These are phyloP conservation scores for Leccinum pallidistipes DNA, from an alignment of 1,284 basidiomycete genomes.

Conservation along the genomic window DNA sequence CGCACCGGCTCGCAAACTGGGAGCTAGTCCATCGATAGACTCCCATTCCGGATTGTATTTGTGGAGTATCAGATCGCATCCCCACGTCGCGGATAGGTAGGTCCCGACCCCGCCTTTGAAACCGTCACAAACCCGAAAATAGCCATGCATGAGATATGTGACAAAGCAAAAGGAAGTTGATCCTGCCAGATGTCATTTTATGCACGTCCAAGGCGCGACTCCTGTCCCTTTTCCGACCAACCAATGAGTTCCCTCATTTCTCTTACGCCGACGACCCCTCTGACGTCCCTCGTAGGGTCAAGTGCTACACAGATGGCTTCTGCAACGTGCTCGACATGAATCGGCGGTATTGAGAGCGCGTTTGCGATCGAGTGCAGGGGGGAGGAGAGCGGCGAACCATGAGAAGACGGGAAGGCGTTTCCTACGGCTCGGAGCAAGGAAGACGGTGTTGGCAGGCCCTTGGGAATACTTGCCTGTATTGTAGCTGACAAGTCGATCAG, in stretches of 20 bases:
- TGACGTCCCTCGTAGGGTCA: slow-evolving; percentile 46
- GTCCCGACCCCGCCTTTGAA: slow-evolving; percentile 17
- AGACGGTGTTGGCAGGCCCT: slow-evolving; percentile 63
- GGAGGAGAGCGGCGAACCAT: slow-evolving; percentile 39
- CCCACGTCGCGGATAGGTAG: slow-evolving; percentile 27
- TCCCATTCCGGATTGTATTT: slow-evolving; percentile 8
- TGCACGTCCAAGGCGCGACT: slow-evolving; percentile 14
- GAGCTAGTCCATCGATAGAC: slow-evolving; percentile 6
- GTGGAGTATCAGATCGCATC: slow-evolving; percentile 12
- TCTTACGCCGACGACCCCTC: slow-evolving; percentile 73
- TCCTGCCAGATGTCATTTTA: slow-evolving; percentile 14
- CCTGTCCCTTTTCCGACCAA: slow-evolving; percentile 46
- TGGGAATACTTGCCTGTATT: slow-evolving; percentile 57
- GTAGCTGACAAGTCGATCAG: slow-evolving; percentile 79
- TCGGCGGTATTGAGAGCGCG: slow-evolving; percentile 78
- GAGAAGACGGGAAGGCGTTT: slow-evolving; percentile 32
- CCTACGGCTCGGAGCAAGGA: slow-evolving; percentile 54
- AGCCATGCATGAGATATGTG: neutral
- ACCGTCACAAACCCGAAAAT: slow-evolving; percentile 25
- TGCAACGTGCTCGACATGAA: slow-evolving; percentile 96
- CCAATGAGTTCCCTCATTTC: slow-evolving; percentile 77
- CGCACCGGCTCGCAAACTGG: slow-evolving; percentile 15
- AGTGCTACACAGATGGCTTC: slow-evolving; percentile 74
- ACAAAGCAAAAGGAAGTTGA: slow-evolving; percentile 6
- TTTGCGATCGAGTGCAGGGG: slow-evolving; percentile 71